A percentile compares a stretch with the other conserved stretches of the same genome.
Conservation (phyloP, 225 moss, liverwort and hornwort species). For the Climacium dendroides region DNA sequence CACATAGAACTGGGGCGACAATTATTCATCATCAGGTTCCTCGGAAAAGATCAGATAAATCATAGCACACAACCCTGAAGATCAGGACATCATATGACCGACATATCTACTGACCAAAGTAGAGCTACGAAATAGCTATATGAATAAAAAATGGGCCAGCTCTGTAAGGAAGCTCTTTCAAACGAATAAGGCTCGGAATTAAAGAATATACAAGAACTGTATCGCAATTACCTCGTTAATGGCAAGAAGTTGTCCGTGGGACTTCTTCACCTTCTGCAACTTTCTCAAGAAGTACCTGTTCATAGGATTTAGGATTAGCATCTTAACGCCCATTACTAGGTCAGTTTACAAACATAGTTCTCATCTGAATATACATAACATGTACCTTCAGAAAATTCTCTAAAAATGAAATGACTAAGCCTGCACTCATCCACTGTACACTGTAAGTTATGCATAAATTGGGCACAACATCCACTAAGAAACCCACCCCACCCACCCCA, state of each 20-base stretch:
- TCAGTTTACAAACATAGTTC: neutral
- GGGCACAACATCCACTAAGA: neutral
- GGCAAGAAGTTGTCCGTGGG: slow-evolving; percentile 83
- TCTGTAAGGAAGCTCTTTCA: neutral
- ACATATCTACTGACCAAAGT: neutral
- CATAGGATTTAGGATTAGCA: neutral
- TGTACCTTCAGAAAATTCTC: neutral
- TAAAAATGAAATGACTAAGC: neutral
- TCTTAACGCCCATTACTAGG: neutral
- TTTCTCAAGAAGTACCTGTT: slow-evolving; percentile 80
- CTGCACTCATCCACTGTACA: neutral
- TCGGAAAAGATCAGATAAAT: neutral
- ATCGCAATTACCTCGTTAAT: slow-evolving; percentile 57
- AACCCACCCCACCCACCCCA: neutral
- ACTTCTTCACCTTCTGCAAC: slow-evolving; percentile 89
- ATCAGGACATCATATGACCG: neutral
- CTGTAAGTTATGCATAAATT: neutral
- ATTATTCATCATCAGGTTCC: neutral
- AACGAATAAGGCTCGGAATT: neutral
- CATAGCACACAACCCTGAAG: neutral
- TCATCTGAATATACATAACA: neutral
- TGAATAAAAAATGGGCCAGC: neutral
- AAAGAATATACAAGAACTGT: neutral
- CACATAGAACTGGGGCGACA: neutral
- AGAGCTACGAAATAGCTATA: neutral